Base-by-base conservation (phyloP, 495 filamentous ascomycete genomes). In the Diplogelasinospora grovesii region DNA sequence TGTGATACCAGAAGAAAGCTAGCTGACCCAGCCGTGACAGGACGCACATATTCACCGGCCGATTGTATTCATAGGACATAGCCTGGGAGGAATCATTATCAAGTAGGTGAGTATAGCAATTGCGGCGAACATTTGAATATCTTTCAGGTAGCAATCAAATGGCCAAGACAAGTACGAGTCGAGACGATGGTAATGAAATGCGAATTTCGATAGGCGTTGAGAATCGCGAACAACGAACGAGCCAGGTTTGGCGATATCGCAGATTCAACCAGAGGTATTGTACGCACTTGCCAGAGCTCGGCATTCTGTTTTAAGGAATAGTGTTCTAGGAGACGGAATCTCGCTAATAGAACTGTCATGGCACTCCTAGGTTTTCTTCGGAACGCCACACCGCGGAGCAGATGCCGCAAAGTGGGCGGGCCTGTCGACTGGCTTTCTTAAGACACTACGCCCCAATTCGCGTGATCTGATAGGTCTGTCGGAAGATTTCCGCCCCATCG, bases 41-140 rank as follows among this genome's bases (percentile, higher is more conserved):
- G n/a, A n/a, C n/a, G n/a, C n/a, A n/a, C n/a, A n/a, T n/a, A n/a
- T n/a, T n/a, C n/a, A n/a, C n/a, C 36, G 75, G 82, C 62, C 60
- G 16, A 52, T 68, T 32, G 41, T 49, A n/a, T 68, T 68, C 34
- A 41, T 67, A 8, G 56, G 48, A 13, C 62, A 67, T 36, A 63
- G 63, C 37, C 27, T 66, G 3, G 63, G 63, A 5, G 61, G 61
- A 4, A 57, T 66, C 24, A 52, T 66, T 22, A 54, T 61, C 26
- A 59, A 64, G 54, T 50, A 61, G 45, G 63, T 63, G 44, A 32
- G 31, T 24, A n/a, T 13, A 9, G 8, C 20, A 4, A 13, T 16
- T 25, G n/a, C n/a, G n/a, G n/a, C n/a, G n/a, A n/a, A n/a, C n/a
- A n/a, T n/a, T n/a, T n/a, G n/a, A n/a, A n/a, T n/a, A n/a, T n/a